Percentiles rank a stretch among this genome's conserved stretches.
These are phyloP conservation scores for Cardiospermum halicacabum DNA, from an alignment of 345 rosid genomes.

Conservation along the genomic window DNA sequence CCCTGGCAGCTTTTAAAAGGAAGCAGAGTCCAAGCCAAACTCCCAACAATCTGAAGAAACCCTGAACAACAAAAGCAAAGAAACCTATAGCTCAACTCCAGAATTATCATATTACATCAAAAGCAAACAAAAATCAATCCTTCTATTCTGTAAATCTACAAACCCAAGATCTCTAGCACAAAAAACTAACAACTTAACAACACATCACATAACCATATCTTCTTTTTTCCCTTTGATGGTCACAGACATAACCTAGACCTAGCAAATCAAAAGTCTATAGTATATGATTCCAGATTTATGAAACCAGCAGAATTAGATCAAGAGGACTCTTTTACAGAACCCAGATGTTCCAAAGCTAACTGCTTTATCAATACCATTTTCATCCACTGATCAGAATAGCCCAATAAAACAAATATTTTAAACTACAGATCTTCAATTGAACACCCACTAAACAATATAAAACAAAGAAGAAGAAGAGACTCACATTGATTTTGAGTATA, in stretches of 20 bases:
- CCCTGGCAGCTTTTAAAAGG: constrained; percentile 25
- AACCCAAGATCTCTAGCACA: background rate
- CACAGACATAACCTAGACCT: no score
- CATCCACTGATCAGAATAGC: background rate
- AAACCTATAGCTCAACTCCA: background rate
- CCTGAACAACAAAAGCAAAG: constrained; percentile 20
- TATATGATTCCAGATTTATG: background rate
- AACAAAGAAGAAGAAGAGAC: background rate
- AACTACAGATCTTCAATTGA: background rate
- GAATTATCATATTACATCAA: no score
- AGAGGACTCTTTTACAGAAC: background rate
- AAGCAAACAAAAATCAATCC: background rate
- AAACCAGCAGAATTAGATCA: background rate
- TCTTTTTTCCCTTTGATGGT: background rate
- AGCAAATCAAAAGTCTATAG: no score
- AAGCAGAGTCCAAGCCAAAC: constrained; percentile 26
- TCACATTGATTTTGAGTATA: constrained; percentile 25
- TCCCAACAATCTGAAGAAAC: constrained; percentile 28
- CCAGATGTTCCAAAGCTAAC: background rate
- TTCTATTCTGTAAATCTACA: background rate
- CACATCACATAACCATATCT: background rate
- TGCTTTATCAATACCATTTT: background rate
- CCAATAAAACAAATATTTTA: background rate
- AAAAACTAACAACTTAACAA: background rate
- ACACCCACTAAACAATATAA: background rate